Evolutionary conservation across 768 basidiomycete genomes (phyloP).

Genomic region (Naematelia aurantialba): DNA sequence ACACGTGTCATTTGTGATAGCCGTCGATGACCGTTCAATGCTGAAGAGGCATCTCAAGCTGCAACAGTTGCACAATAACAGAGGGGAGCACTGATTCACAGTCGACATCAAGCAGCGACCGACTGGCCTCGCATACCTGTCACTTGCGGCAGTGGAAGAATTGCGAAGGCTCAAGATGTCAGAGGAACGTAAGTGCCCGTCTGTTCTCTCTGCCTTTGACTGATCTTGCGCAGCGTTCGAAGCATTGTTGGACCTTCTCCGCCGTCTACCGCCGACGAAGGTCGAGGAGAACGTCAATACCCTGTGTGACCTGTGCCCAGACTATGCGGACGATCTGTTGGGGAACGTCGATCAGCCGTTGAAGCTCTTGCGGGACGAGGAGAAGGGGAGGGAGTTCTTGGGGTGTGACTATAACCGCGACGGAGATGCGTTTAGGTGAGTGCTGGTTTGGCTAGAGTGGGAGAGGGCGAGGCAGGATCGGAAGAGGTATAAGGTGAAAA

Average conservation of each 20-base stretch:
- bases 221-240: constrained; percentile 52
- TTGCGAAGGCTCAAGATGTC: not conserved
- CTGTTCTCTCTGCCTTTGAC: not conserved
- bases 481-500: no score
- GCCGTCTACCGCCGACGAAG: constrained; percentile 86
- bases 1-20: not conserved
- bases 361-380: constrained; percentile 67
- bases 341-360: constrained; percentile 94
- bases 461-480: no score
- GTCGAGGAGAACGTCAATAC: constrained; percentile 82
- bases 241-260: constrained; percentile 91
- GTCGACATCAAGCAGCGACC: no score
- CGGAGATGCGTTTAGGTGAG: constrained; percentile 82
- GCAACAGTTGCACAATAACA: no score
- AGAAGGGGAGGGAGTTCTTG: constrained; percentile 79
- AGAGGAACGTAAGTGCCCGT: constrained; percentile 15
- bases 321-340: constrained; percentile 90
- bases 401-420: constrained; percentile 91
- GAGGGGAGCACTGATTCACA: not conserved
- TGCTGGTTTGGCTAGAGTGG: no score
- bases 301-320: constrained; percentile 78
- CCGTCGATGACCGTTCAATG: not conserved
- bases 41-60: not conserved
- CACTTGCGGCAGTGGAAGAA: no score
- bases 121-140: no score